Conservation (phyloP, 192 early-diverging fungal species). For the Helicostylum pulchrum region DNA sequence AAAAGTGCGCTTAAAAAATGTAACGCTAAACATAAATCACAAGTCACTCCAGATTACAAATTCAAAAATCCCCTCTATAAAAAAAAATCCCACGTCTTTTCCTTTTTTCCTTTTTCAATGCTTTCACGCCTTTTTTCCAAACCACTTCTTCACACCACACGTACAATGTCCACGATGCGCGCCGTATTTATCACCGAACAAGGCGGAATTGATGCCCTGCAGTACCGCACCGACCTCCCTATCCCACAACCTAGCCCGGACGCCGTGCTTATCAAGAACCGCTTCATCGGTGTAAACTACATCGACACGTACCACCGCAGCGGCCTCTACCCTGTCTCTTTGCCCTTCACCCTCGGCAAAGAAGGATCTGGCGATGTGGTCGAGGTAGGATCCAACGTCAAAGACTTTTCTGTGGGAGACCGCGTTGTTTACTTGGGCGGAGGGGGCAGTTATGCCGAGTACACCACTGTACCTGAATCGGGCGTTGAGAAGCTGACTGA, state of each 20-base stretch:
- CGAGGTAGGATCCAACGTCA: slow-evolving; percentile 67
- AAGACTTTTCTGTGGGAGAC: slow-evolving; percentile 83
- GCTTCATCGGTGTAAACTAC: slow-evolving; percentile 65
- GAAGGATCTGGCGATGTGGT: slow-evolving; percentile 82
- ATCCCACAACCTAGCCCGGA: slow-evolving; percentile 46
- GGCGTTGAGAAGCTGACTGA: slow-evolving; percentile 50
- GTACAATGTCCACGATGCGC: slow-evolving; percentile 39
- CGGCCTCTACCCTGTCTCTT: slow-evolving; percentile 67
- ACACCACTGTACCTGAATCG: slow-evolving; percentile 46
- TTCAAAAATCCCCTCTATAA: too few relatives aligned
- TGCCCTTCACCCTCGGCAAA: slow-evolving; percentile 74
- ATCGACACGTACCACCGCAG: slow-evolving; percentile 91
- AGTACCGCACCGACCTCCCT: slow-evolving; percentile 59
- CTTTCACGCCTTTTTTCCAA: background rate
- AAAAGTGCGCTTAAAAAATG: too few relatives aligned
- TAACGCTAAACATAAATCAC: too few relatives aligned
- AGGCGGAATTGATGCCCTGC: slow-evolving; percentile 64
- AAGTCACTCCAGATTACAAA: too few relatives aligned
- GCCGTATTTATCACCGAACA: slow-evolving; percentile 50
- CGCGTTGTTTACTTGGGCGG: slow-evolving; percentile 72
- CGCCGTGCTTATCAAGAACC: slow-evolving; percentile 72
- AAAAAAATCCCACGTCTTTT: too few relatives aligned
- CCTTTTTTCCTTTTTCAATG: too few relatives aligned
- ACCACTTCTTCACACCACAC: slow-evolving; percentile 2
- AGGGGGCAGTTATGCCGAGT: slow-evolving; percentile 73